Base-by-base conservation (phyloP, 768 basidiomycete species). In the Xerocomellus amylosporus region DNA sequence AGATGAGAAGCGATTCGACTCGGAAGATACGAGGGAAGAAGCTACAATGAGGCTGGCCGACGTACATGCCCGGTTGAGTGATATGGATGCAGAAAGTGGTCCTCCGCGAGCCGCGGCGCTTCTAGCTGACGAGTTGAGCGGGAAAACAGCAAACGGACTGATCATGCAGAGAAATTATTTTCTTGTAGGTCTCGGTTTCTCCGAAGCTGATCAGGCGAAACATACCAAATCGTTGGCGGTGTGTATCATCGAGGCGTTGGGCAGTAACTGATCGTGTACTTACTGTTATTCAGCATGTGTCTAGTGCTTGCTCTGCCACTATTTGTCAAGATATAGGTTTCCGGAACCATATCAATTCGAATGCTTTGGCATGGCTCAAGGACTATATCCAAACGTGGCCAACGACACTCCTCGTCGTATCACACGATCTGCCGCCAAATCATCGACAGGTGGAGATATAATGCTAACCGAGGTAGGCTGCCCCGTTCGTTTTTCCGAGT, bases 401-500 rank as follows among this genome's bases (percentile, higher is more conserved):
- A 2, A 88, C 92, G 48, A 97, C 94, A 0, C 74, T 98, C 17
- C 84, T 98, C 37, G 94, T 97, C 14, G 94, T 98, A 86, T 94
- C 96, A 49, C 97, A 99, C 79, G 97, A 99, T 71, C 87, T 34
- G 8, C n/a, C 14, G 26, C 19, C 24, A 45, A 0, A 98, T 97
- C 75, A 98, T 99, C 62, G 97, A 98, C 64, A 80, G 93, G 49
- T 99, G 97, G 97, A 80, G 96, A 63, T 98, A 98, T 73, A 98
- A 98, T 62, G 94, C 94, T 53, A 96, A 96, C 69, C 82, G 95
- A 63, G 88, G 88, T 81, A 71, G 55, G 71, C 56, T 17, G 19
- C 26, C 33, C n/a, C 8, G 9, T 37, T 54, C 45, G 17, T 26
- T 6, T 20, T 28, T 46, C 17, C 2, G 19, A 24, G 17, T 43